Percentiles rank a stretch among this genome's conserved stretches.
Evolutionary conservation across 345 rosid species (phyloP).

Genomic region (Heritiera fomes): DNA sequence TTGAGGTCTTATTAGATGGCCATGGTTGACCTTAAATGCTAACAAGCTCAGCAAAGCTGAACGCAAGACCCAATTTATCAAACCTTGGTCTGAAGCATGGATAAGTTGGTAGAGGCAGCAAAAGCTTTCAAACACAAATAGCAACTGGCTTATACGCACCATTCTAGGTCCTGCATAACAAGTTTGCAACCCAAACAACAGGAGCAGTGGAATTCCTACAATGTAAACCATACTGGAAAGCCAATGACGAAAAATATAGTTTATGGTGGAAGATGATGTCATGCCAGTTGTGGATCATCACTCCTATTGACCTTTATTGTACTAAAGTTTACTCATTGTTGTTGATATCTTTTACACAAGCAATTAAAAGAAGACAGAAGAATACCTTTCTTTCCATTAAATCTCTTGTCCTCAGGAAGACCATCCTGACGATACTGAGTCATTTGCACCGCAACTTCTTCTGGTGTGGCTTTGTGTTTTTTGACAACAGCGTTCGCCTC

Average conservation of each 20-base stretch:
- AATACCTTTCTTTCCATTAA: slow-evolving; percentile 78
- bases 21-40: neutral
- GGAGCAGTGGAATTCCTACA: neutral
- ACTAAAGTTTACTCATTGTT: neutral
- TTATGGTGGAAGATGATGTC: neutral
- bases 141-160: neutral
- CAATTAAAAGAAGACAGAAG: neutral
- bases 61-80: neutral
- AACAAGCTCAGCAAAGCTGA: neutral
- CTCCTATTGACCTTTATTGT: neutral
- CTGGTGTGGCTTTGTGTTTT: slow-evolving; percentile 88
- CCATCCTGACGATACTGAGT: slow-evolving; percentile 73
- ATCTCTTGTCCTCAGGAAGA: slow-evolving; percentile 73
- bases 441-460: slow-evolving; percentile 79
- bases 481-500: slow-evolving; percentile 85
- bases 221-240: neutral
- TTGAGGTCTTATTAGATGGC: slow-evolving; percentile 1
- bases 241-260: neutral
- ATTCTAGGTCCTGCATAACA: neutral
- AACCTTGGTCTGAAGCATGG: neutral
- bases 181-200: neutral
- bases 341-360: neutral
- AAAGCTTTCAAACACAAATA: neutral
- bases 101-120: neutral
- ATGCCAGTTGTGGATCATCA: neutral